These are phyloP conservation scores for Anisodus tanguticus DNA, from an alignment of 257 asterid species.

Conservation along the genomic window DNA sequence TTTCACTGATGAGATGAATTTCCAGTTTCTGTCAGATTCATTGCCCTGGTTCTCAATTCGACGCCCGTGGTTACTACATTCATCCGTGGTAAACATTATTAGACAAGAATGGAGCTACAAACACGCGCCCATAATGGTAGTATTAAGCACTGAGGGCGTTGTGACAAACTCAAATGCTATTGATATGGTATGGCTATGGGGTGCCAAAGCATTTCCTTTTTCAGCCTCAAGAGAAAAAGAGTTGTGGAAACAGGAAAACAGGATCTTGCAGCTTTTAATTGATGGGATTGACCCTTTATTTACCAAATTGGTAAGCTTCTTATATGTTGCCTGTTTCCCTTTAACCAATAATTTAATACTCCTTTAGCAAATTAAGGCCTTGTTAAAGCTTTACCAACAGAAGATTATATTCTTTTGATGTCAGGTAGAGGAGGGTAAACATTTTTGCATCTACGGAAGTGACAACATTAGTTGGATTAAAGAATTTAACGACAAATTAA, in stretches of 20 bases:
- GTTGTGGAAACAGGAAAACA: slow-evolving; percentile 57
- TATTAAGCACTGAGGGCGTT: slow-evolving; percentile 49
- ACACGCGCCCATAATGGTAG: slow-evolving; percentile 58
- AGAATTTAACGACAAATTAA: slow-evolving; percentile 44
- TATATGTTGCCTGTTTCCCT: background rate
- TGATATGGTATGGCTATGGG: slow-evolving; percentile 82
- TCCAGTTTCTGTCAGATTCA: slow-evolving; percentile 50
- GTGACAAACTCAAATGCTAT: slow-evolving; percentile 61
- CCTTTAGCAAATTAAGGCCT: background rate
- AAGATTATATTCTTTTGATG: background rate
- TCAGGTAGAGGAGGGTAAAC: slow-evolving; percentile 60
- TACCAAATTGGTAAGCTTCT: slow-evolving; percentile 54
- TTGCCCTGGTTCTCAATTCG: slow-evolving; percentile 67
- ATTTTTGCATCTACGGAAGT: slow-evolving; percentile 67
- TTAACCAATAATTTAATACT: background rate
- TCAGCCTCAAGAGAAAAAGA: slow-evolving; percentile 59
- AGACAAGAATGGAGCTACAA: slow-evolving; percentile 56
- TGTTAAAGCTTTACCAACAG: background rate
- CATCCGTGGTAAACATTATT: slow-evolving; percentile 49
- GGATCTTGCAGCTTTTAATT: slow-evolving; percentile 50
- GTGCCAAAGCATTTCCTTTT: slow-evolving; percentile 71
- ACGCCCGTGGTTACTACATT: slow-evolving; percentile 61
- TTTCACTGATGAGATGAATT: slow-evolving; percentile 43
- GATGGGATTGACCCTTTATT: slow-evolving; percentile 54
- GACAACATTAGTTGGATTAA: slow-evolving; percentile 59